These are phyloP conservation scores for Leptomonas pyrrhocoris DNA, from an alignment of 208 protist species.

Conservation along the genomic window DNA sequence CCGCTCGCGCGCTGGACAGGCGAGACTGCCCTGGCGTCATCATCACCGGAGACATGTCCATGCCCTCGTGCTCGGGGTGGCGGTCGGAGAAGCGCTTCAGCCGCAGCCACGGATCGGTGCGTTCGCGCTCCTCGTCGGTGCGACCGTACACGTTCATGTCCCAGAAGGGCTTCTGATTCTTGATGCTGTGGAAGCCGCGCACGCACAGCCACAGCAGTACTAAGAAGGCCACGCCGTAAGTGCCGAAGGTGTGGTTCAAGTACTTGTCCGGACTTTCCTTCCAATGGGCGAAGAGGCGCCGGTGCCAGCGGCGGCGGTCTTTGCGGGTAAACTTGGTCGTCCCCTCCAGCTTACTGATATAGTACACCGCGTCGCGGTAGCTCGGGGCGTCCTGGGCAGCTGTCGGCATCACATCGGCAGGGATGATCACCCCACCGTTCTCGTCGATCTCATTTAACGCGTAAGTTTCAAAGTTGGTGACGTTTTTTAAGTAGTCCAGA, in stretches of 20 bases:
- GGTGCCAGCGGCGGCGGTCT: slow-evolving; percentile 80
- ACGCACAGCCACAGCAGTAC: slow-evolving; percentile 67
- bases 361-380: slow-evolving; percentile 80
- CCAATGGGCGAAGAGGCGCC: slow-evolving; percentile 80
- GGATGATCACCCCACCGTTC: slow-evolving; percentile 84
- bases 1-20: slow-evolving; percentile 74
- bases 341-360: slow-evolving; percentile 66
- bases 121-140: slow-evolving; percentile 67
- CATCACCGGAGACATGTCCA: slow-evolving; percentile 73
- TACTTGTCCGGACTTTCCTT: slow-evolving; percentile 86
- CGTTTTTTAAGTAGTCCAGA: slow-evolving; percentile 81
- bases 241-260: slow-evolving; percentile 63
- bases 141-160: slow-evolving; percentile 81
- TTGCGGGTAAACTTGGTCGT: slow-evolving; percentile 86
- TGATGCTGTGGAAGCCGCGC: slow-evolving; percentile 83
- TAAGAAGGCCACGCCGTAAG: slow-evolving; percentile 67
- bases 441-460: slow-evolving; percentile 87
- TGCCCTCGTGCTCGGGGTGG: slow-evolving; percentile 84
- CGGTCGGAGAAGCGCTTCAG: slow-evolving; percentile 84
- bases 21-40: slow-evolving; percentile 83
- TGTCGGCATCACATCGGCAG: slow-evolving; percentile 78
- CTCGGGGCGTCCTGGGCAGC: slow-evolving; percentile 65
- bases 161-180: slow-evolving; percentile 90
- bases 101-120: slow-evolving; percentile 61
- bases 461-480: slow-evolving; percentile 91